phyloP scores from a whole-genome alignment of 371 early-diverging fungal genomes.

The Capillidium rhysosporum region DNA sequence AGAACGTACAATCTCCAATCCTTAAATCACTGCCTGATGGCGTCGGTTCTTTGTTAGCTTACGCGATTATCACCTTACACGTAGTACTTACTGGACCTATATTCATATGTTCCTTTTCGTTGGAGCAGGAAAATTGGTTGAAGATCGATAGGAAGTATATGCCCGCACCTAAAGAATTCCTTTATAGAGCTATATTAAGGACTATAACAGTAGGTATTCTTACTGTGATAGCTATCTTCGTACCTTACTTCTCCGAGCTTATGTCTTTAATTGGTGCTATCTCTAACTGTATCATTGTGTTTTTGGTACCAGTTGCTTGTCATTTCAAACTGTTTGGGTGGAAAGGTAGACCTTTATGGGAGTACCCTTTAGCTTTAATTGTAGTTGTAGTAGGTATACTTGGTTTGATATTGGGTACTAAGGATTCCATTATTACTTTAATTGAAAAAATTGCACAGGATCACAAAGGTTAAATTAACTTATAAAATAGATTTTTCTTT shows the following conservation, averaged over 20 bases:
- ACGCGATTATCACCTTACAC: conserved; percentile 58
- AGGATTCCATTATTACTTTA: background rate
- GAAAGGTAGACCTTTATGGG: conserved; percentile 7
- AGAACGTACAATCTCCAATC: conserved; percentile 40
- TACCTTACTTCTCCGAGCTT: conserved; percentile 63
- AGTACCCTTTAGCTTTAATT: background rate
- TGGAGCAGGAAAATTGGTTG: background rate
- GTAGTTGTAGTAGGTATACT: background rate
- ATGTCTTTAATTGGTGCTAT: conserved; percentile 69
- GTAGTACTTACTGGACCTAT: conserved; percentile 67
- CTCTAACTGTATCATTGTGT: conserved; percentile 51
- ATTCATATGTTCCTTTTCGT: conserved; percentile 42
- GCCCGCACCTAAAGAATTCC: conserved; percentile 18
- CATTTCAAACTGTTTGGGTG: conserved; percentile 56
- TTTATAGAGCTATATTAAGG: conserved; percentile 32
- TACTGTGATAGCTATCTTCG: conserved; percentile 32
- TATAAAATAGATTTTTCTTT: too few species aligned
- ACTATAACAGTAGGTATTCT: conserved; percentile 26
- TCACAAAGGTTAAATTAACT: too few species aligned
- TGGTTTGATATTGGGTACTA: background rate
- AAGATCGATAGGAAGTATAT: background rate
- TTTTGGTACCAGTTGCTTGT: conserved; percentile 61
- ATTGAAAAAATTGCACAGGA: background rate
- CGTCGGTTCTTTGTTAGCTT: conserved; percentile 33
- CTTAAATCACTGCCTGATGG: conserved; percentile 47